phyloP scores from a whole-genome alignment of 345 rosid genomes.

The Rubroshorea leprosula region DNA sequence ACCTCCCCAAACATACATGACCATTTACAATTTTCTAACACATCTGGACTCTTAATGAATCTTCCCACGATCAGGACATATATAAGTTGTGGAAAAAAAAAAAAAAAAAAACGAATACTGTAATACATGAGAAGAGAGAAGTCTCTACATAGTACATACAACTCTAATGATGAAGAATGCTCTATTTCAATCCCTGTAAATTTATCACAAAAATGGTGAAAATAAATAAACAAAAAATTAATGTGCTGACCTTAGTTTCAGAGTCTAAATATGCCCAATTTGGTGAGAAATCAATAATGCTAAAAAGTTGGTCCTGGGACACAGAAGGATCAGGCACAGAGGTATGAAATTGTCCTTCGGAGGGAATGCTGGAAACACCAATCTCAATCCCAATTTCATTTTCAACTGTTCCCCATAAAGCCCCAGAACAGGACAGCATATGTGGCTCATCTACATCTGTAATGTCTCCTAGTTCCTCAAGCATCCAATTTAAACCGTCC shows the following conservation, averaged over 20 bases:
- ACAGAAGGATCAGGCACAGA: slow-evolving; percentile 64
- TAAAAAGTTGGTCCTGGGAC: slow-evolving; percentile 78
- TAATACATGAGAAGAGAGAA: slow-evolving; percentile 1
- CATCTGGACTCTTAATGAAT: slow-evolving; percentile 59
- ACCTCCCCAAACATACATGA: slow-evolving; percentile 98
- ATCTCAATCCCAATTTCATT: slow-evolving; percentile 46
- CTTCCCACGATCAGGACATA: slow-evolving; percentile 75
- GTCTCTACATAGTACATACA: too few species aligned
- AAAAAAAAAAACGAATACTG: background rate
- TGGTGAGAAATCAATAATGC: slow-evolving; percentile 79
- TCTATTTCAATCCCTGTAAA: background rate
- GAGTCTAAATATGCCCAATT: slow-evolving; percentile 67
- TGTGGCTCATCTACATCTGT: background rate
- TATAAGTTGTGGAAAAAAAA: slow-evolving; percentile 12
- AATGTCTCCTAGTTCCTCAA: background rate
- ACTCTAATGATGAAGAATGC: too few species aligned
- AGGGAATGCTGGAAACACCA: slow-evolving; percentile 35
- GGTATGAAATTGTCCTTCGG: slow-evolving; percentile 48
- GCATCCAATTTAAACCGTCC: background rate
- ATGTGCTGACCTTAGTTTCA: slow-evolving; percentile 70
- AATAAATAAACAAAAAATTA: background rate
- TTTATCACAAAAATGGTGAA: background rate
- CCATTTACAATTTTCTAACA: slow-evolving; percentile 51
- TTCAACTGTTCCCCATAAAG: slow-evolving; percentile 28
- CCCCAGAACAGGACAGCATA: background rate